These are phyloP conservation scores for Avena atlantica DNA, from an alignment of 176 grass and related monocot genomes.

Conservation along the genomic window DNA sequence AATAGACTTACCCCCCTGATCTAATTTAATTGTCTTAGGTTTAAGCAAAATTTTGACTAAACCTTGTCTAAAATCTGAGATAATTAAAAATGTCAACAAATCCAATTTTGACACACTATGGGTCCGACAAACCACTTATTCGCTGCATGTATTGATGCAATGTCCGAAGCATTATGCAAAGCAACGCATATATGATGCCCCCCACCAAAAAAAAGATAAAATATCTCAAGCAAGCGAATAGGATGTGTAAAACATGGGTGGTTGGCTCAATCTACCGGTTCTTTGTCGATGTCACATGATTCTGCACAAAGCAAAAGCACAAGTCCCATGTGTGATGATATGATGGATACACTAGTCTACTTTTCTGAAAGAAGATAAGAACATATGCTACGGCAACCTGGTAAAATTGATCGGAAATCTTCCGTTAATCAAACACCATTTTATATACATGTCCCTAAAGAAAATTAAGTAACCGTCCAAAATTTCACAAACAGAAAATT, in stretches of 20 bases:
- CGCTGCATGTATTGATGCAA: constrained; percentile 18
- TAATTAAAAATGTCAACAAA: not conserved
- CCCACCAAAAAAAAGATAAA: not conserved
- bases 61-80: too few species aligned
- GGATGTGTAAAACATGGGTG: constrained; percentile 9
- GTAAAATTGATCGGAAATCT: not conserved
- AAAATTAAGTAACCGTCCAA: not conserved
- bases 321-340: not conserved
- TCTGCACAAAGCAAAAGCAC: constrained; percentile 7
- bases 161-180: constrained; percentile 32
- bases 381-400: not conserved
- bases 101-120: not conserved
- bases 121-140: not conserved
- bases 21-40: too few species aligned
- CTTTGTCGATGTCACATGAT: constrained; percentile 38
- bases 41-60: too few species aligned
- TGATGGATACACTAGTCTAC: not conserved
- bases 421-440: not conserved
- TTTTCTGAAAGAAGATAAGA: not conserved
- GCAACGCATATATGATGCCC: not conserved
- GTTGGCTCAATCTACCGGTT: constrained; percentile 26
- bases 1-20: too few species aligned
- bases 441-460: constrained; percentile 36
- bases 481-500: constrained; percentile 22
- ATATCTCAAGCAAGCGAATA: not conserved